Base-by-base conservation (phyloP, 768 basidiomycete species). In the Candolleomyces efflorescens region DNA sequence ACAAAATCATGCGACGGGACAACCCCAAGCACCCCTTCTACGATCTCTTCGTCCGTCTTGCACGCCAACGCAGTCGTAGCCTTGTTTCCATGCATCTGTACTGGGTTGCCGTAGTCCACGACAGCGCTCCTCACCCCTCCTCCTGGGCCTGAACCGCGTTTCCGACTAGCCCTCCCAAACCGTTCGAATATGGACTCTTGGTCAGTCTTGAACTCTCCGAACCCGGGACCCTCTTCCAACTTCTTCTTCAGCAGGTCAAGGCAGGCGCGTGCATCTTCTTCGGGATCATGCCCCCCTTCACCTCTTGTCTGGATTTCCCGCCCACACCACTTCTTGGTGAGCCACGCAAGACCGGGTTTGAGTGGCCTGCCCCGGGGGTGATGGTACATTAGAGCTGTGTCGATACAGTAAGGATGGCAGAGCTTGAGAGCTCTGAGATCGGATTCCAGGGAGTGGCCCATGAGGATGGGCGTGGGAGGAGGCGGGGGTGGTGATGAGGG, bases 301-400 rank as follows among this genome's bases (percentile, higher is more conserved):
- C 92, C 92, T 0, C 82, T 75, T 0, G 80, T 83, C 70, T 98
- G 96, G 44, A 99, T 98, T 63, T 94, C 91, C 52, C 89, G 82
- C 11, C 82, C 83, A 56, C 92, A 87, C 93, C 94, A 98, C 67
- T 92, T 93, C 67, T 91, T 90, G 46, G 92, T 92, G 46, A 99
- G 83, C 94, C 94, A 98, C n/a, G 94, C 94, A 6, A 99, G 81
- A 1, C 92, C 93, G 0, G 96, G 93, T 73, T 98, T 98, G 60
- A 93, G 83, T 0, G 96, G 94, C 41, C 92, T 83, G 1, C 96
- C 94, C 18, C 93, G 87, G 0, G 96, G 93, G 72, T 99, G 96
- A 67, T 94, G 90, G 73, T 87, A 99, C 10, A 89, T 69, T 4
- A 99, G 67, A 0, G 94, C 90, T 1, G 96, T 98, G 67, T 99